Base-by-base conservation (phyloP, 2,329 filamentous ascomycete species). In the Grosmannia clavigera region DNA sequence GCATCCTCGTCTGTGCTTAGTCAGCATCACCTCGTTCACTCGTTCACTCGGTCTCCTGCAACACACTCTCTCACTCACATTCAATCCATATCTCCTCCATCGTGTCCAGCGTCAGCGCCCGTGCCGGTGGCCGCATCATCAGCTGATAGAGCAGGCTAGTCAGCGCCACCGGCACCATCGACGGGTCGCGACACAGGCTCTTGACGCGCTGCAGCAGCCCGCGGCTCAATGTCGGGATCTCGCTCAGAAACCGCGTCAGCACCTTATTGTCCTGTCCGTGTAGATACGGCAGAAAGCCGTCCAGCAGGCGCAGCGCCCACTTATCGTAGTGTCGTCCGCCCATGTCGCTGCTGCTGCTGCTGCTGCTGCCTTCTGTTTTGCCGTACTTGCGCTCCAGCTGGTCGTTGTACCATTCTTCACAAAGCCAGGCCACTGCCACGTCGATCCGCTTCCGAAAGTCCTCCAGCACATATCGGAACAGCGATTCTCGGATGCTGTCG, bases 401-500 rank as follows among this genome's bases (percentile, higher is more conserved):
- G 70, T 97, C 92, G 67, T 92, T 95, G 72, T 96, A 97, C 92
- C 94, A 99, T 73, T 99, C 94, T 71, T 99, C 94, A 67, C 87
- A 95, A 19, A 99, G 79, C 94, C 94, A 99, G 9, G 87, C 86
- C 58, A 97, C 90, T 1, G 91, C 92, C 27, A 94, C 82, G 66
- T 95, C 92, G 64, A 97, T 92, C 52, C 94, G 86, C 63, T 82
- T 85, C 59, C 92, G 85, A 74, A 96, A 99, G 70, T 97, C 92
- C 64, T 95, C 90, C 64, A 97, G 82, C 55, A 97, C 82, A 70
- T 95, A 96, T 59, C 83, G 80, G 72, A 91, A 94, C 1, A 99
- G 76, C 9, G 84, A 80, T 66, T 95, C 87, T 58, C 94, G 84
- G 65, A 97, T 90, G 6, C 80, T 80, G 67, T 88, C 81, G 66